These are phyloP conservation scores for Chenopodium formosanum DNA, from an alignment of 148 eudicot genomes.

Conservation along the genomic window DNA sequence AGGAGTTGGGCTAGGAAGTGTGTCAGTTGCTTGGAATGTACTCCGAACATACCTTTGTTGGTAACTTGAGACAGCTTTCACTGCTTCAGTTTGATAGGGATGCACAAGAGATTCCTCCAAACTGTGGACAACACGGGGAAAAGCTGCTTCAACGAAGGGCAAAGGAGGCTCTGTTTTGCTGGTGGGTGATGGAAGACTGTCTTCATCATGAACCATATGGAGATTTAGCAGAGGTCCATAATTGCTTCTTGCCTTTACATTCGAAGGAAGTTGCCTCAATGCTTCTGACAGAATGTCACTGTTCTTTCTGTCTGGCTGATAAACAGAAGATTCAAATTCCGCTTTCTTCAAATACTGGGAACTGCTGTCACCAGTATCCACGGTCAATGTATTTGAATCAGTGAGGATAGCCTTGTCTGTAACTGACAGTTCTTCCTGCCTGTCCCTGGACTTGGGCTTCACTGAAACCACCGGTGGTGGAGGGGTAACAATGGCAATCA, in stretches of 20 bases:
- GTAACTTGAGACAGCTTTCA: conserved; percentile 81
- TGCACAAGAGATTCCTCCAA: conserved; percentile 40
- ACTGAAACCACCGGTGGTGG: conserved; percentile 27
- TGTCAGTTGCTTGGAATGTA: conserved; percentile 51
- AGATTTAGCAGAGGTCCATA: conserved; percentile 70
- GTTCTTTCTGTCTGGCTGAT: conserved; percentile 29
- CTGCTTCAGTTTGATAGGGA: conserved; percentile 82
- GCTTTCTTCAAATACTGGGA: conserved; percentile 24
- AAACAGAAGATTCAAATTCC: conserved; percentile 33
- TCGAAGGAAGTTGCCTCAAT: conserved; percentile 36
- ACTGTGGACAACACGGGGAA: conserved; percentile 32
- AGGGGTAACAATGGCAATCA: conserved; percentile 39
- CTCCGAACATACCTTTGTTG: conserved; percentile 83
- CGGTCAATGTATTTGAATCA: conserved; percentile 44
- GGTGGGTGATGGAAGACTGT: conserved; percentile 97
- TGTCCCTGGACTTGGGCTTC: conserved; percentile 31
- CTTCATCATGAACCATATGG: conserved; percentile 86
- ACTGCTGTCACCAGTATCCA: conserved; percentile 31
- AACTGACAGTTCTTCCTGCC: conserved; percentile 38
- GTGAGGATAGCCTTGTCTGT: conserved; percentile 42
- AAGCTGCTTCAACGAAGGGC: conserved; percentile 30
- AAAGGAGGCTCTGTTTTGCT: conserved; percentile 40
- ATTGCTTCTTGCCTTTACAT: conserved; percentile 44
- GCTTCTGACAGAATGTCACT: conserved; percentile 22
- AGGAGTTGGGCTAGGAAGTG: conserved; percentile 97